Evolutionary conservation across 306 rosid genomes (phyloP).

Genomic region (Mimosa pudica): DNA sequence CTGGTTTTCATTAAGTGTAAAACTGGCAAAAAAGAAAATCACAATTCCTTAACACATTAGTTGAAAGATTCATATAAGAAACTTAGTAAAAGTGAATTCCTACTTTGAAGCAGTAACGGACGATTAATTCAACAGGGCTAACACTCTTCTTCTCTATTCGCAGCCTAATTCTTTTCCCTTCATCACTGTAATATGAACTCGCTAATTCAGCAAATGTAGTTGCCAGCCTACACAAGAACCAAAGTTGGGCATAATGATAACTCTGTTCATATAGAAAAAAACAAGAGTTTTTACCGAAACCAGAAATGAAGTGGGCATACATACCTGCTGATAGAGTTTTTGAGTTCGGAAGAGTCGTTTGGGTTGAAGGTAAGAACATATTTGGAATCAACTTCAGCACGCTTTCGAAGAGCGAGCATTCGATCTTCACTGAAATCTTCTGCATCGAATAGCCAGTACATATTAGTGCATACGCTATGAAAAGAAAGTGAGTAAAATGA

Average conservation of each 20-base stretch:
- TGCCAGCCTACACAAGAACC: conserved; percentile 57
- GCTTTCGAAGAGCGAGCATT: conserved; percentile 83
- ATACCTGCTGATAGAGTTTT: conserved; percentile 64
- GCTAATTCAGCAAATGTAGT: conserved; percentile 72
- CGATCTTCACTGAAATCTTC: conserved; percentile 85
- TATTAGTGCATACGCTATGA: conserved; percentile 11
- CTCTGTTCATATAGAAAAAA: not conserved
- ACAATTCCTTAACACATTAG: conserved; percentile 15
- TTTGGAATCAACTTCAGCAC: conserved; percentile 87
- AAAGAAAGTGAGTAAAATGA: conserved; percentile 1
- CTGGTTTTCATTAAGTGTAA: not conserved
- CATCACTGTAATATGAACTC: conserved; percentile 67
- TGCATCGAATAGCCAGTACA: conserved; percentile 38
- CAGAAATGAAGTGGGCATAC: conserved; percentile 34
- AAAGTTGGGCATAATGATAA: not conserved
- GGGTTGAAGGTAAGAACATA: conserved; percentile 58
- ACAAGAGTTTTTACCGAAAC: not conserved
- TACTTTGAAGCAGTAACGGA: conserved; percentile 94
- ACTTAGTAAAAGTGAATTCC: conserved; percentile 24
- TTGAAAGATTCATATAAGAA: not conserved
- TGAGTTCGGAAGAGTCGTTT: conserved; percentile 56
- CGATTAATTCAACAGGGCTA: conserved; percentile 59
- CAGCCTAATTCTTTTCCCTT: conserved; percentile 75
- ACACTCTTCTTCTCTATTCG: conserved; percentile 78
- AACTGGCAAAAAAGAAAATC: conserved; percentile 2